phyloP scores from a whole-genome alignment of 2,329 filamentous ascomycete genomes.

The Talaromyces marneffei region DNA sequence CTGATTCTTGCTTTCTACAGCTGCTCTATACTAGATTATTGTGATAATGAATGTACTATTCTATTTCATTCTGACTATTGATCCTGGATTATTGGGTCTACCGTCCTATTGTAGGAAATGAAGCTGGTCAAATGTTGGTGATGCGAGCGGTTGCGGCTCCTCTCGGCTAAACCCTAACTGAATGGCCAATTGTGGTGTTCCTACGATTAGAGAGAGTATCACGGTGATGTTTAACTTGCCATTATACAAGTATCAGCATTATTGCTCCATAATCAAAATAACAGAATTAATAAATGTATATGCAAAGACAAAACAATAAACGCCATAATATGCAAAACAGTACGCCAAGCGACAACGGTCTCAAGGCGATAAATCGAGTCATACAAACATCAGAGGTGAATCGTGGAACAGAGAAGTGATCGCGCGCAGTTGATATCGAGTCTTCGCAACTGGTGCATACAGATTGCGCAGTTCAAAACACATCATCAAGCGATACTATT shows the following conservation, averaged over 20 bases:
- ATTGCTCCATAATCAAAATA: neutral
- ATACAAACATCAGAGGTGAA: neutral
- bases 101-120: neutral
- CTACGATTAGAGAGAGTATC: neutral
- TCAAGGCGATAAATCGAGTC: neutral
- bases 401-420: neutral
- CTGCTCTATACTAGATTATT: too few species aligned
- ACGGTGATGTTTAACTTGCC: too few species aligned
- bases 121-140: neutral
- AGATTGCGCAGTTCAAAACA: neutral
- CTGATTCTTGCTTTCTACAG: neutral
- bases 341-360: neutral
- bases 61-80: neutral
- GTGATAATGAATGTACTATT: neutral
- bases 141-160: constrained; percentile 21
- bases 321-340: neutral
- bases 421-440: neutral
- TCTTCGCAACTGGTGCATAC: neutral
- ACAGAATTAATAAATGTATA: neutral
- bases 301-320: neutral
- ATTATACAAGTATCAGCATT: neutral
- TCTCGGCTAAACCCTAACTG: constrained; percentile 38
- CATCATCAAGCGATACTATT: neutral
- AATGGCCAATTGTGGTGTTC: neutral
- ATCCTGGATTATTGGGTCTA: neutral